A percentile compares a stretch with the other conserved stretches of the same genome.
Conservation (phyloP, 257 asterid species). For the Fraxinus anomala region DNA sequence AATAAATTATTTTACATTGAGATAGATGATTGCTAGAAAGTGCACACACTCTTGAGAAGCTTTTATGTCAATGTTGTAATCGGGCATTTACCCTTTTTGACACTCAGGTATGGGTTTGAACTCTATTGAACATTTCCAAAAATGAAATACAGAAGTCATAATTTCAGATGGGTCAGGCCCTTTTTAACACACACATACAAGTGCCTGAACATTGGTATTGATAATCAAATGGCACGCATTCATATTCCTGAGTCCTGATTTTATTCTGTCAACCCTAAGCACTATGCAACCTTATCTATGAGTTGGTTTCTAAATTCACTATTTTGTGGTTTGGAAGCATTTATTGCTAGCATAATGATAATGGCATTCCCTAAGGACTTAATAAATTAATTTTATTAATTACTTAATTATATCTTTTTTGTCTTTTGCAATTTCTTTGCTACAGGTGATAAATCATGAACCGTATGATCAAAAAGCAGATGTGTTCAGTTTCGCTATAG, state of each 20-base stretch:
- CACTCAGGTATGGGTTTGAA: background rate
- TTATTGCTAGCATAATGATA: background rate
- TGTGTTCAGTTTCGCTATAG: constrained; percentile 87
- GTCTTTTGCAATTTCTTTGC: constrained; percentile 1
- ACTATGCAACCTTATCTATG: background rate
- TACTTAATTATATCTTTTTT: background rate
- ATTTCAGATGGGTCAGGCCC: background rate
- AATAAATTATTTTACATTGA: background rate
- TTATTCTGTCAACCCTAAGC: background rate
- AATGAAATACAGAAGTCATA: background rate
- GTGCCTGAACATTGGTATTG: background rate
- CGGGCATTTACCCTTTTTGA: background rate
- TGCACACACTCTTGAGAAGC: background rate
- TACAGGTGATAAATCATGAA: constrained; percentile 81
- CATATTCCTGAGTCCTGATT: background rate
- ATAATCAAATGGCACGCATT: background rate
- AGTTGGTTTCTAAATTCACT: background rate
- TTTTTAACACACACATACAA: background rate
- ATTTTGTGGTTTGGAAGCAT: background rate
- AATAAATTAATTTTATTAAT: background rate
- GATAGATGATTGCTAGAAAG: constrained; percentile 5
- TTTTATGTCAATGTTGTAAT: background rate
- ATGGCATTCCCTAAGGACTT: background rate
- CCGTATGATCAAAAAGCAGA: constrained; percentile 94
- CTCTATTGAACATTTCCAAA: background rate